phyloP scores from a whole-genome alignment of 2,329 filamentous ascomycete species.

The Fonsecaea erecta region DNA sequence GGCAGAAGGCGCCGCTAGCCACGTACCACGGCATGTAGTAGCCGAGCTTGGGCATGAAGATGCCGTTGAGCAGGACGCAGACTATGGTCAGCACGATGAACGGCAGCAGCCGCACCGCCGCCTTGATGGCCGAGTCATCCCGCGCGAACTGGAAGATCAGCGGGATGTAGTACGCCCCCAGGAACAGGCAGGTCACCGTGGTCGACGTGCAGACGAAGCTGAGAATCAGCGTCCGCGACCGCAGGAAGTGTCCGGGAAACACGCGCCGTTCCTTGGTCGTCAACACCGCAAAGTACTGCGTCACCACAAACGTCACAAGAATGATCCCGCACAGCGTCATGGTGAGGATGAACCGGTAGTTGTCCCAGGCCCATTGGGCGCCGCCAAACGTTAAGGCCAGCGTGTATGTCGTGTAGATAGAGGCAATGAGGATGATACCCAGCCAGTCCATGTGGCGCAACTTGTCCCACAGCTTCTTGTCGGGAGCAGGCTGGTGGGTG shows the following conservation, averaged over 20 bases:
- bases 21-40: slow-evolving; percentile 42
- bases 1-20: slow-evolving; percentile 34
- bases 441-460: slow-evolving; percentile 51
- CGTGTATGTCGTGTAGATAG: slow-evolving; percentile 49
- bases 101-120: slow-evolving; percentile 43
- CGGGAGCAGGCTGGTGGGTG: slow-evolving; percentile 37
- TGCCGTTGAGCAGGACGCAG: slow-evolving; percentile 35
- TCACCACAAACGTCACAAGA: slow-evolving; percentile 51
- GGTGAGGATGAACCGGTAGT: slow-evolving; percentile 51
- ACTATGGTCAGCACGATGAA: slow-evolving; percentile 40
- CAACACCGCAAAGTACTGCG: slow-evolving; percentile 52
- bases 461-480: slow-evolving; percentile 34
- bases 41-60: slow-evolving; percentile 35
- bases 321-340: slow-evolving; percentile 55
- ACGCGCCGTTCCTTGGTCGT: slow-evolving; percentile 52
- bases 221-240: slow-evolving; percentile 45
- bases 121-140: slow-evolving; percentile 44
- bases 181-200: slow-evolving; percentile 46
- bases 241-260: slow-evolving; percentile 57
- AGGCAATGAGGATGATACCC: slow-evolving; percentile 52
- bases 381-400: slow-evolving; percentile 61
- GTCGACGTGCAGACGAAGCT: slow-evolving; percentile 51
- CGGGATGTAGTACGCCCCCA: slow-evolving; percentile 58
- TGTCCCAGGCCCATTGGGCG: slow-evolving; percentile 54
- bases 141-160: slow-evolving; percentile 60